phyloP scores from a whole-genome alignment of 306 rosid genomes.

The Lupinus albus region DNA sequence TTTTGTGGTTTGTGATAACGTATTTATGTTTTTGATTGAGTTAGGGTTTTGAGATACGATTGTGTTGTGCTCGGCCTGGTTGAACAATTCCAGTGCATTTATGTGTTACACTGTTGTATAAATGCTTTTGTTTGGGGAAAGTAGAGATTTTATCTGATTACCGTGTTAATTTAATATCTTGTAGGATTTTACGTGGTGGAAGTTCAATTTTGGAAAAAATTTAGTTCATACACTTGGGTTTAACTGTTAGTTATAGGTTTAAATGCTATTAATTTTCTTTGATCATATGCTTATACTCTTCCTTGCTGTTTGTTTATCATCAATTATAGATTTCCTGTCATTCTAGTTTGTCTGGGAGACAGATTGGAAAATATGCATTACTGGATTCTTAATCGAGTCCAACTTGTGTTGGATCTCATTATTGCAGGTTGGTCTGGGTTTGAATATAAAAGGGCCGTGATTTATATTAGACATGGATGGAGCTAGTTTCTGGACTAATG shows the following conservation, averaged over 20 bases:
- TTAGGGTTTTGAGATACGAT: conserved; percentile 40
- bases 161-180: not conserved
- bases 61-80: not conserved
- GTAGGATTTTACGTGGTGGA: not conserved
- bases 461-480: conserved; percentile 76
- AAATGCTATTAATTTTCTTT: not conserved
- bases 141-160: not conserved
- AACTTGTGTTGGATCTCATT: conserved; percentile 25
- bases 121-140: not conserved
- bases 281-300: not conserved
- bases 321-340: not conserved
- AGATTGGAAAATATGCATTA: conserved; percentile 3
- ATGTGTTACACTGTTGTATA: not conserved
- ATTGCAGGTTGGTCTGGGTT: conserved; percentile 57
- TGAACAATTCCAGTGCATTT: not conserved
- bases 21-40: not conserved
- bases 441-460: conserved; percentile 57
- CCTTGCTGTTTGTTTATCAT: conserved; percentile 11
- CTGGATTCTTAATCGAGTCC: conserved; percentile 1
- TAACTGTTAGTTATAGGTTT: not conserved
- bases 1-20: conserved; percentile 2
- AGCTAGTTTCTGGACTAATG: conserved; percentile 66
- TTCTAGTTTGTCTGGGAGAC: conserved; percentile 13
- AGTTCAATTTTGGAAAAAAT: conserved; percentile 23
- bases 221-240: not conserved